These are phyloP conservation scores for Symbiodinium pilosum DNA, from an alignment of 73 alveolate genomes.

Conservation along the genomic window DNA sequence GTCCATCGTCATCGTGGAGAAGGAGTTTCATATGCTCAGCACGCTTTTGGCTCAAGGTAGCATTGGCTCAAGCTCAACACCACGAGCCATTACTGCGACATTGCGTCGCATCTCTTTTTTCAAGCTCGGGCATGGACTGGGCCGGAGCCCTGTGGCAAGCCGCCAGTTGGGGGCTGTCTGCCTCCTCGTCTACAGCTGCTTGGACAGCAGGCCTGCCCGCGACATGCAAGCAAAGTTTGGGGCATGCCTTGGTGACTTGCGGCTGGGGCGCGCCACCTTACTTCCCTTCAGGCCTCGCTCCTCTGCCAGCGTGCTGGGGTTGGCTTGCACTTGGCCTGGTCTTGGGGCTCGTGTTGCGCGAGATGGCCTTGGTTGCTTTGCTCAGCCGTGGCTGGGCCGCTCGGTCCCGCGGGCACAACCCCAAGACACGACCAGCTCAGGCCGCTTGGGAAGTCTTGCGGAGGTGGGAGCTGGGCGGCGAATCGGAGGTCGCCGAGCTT, in stretches of 20 bases:
- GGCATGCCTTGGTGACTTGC: too few species aligned
- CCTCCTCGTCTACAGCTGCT: background rate
- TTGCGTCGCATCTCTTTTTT: too few species aligned
- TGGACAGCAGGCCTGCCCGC: background rate
- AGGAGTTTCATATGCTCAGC: too few species aligned
- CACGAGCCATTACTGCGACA: too few species aligned
- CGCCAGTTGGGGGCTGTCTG: background rate
- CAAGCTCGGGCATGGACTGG: too few species aligned
- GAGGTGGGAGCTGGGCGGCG: constrained; percentile 3
- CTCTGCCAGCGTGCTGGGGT: background rate
- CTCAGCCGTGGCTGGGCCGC: background rate
- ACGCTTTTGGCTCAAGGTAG: too few species aligned
- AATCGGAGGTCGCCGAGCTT: background rate
- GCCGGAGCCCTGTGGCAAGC: too few species aligned
- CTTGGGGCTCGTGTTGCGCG: background rate
- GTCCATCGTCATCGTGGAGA: too few species aligned
- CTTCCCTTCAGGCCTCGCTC: background rate
- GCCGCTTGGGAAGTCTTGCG: background rate
- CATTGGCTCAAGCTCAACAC: too few species aligned
- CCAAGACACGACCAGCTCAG: background rate
- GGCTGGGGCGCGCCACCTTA: background rate
- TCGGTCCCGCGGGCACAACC: background rate
- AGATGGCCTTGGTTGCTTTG: background rate
- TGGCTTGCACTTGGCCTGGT: background rate
- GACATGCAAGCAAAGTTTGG: background rate